Base-by-base conservation (phyloP, 2,329 filamentous ascomycete genomes). In the Orbilia brochopaga region DNA sequence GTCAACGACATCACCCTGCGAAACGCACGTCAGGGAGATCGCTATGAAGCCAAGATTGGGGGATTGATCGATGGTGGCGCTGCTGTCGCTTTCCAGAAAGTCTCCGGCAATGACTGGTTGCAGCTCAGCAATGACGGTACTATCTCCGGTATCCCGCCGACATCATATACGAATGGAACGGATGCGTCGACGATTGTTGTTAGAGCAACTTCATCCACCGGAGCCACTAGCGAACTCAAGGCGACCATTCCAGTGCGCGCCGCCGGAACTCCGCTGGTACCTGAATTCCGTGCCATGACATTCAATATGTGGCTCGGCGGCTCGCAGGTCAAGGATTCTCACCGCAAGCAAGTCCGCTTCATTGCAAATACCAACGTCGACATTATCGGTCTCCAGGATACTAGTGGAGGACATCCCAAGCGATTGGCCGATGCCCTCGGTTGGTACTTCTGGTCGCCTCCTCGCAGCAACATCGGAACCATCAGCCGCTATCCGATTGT, bases 251-350 rank as follows among this genome's bases (percentile, higher is more conserved):
- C 78, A 1, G 77, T 81, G 2, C 74, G 74, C 8, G 59, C 61
- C 0, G 24, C 63, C 1, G 75, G 76, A 17, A 42, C 74, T 2
- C 69, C 74, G 4, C 77, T 82, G 2, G 75, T 78, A 5, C 10
- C 50, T 10, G 54, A 78, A 37, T 75, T 81, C 44, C 76, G 76
- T 46, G 78, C 81, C n/a, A 74, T 81, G 50, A 76, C 79, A 2
- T 79, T 77, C 62, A 82, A 82, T 75, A 75, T 82, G 61, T 82
- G 81, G 81, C 73, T 77, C 53, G 79, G 79, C 3, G 80, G 80
- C 50, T 76, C 76, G 0, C 66, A 76, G 8, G 78, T 81, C 24
- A 78, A 78, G 21, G 74, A 78, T 67, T 79, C 78, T 72, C 79
- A 80, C 64, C 75, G 76, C 50, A 82, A 81, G 76, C 80, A 81